Base-by-base conservation (phyloP, 176 grass and related monocot species). In the Otatea glauca region DNA sequence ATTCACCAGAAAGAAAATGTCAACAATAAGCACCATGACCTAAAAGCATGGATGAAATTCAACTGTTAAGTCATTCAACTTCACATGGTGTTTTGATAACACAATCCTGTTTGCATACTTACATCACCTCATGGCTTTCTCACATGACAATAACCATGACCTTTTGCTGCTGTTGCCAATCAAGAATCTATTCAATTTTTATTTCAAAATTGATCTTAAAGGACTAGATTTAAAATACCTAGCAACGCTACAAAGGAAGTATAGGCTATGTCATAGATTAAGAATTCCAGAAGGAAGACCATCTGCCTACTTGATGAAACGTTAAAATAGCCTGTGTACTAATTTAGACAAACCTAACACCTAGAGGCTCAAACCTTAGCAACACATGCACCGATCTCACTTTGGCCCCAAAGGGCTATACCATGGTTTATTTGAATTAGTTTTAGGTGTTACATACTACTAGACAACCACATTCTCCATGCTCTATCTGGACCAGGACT, bases 1-100 rank as follows among this genome's bases (percentile, higher is more conserved):
- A 90, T 73, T 75, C 70, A 76, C 64, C 29, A 48, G 24, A 50
- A 83, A 70, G 71, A 47, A 73, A 65, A 85, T 88, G 34, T 65
- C 23, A 87, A 34, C 24, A 32, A 65, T 54, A 64, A 17, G 15
- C 32, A 85, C 27, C 7, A 18, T 53, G 15, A 53, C 91, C 15
- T 68, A 83, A 70, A 74, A 38, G 35, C 80, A 70, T 37, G 9
- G 13, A 83, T 34, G 65, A 85, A 74, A 81, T 24, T 32, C 49
- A 72, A 80, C 45, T 50, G 58, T 15, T 56, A 21, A 80, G n/a
- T 3, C 44, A 24, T 78, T 64, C 25, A 86, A 64, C 37, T 71
- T 29, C 17, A 67, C n/a, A 41, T 70, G 50, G 54, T 81, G 39
- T 48, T 65, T 64, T 29, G 20, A 51, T 6, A 79, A 64, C 5